Evolutionary conservation across 2,329 filamentous ascomycete species (phyloP).

Genomic region (Chaetothyriales sp.): DNA sequence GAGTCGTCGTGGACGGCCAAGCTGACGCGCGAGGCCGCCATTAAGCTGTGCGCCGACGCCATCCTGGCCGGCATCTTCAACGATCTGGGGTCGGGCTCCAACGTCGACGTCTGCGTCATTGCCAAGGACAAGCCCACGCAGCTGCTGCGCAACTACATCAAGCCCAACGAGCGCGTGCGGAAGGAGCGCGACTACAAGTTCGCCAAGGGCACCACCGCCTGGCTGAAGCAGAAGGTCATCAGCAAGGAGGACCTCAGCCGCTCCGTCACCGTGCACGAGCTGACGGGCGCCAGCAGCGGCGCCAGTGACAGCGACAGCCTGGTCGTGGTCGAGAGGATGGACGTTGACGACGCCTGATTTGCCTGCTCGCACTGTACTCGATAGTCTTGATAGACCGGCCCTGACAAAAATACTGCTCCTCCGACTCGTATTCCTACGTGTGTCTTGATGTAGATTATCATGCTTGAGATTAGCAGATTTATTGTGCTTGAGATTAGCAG

Average conservation of each 20-base stretch:
- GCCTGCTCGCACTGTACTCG: not conserved
- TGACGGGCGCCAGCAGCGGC: slow-evolving; percentile 34
- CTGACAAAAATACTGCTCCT: no score
- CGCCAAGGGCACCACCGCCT: slow-evolving; percentile 79
- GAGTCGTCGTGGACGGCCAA: slow-evolving; percentile 85
- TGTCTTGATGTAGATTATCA: no score
- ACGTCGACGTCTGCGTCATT: slow-evolving; percentile 94
- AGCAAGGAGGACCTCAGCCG: slow-evolving; percentile 86
- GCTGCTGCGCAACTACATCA: slow-evolving; percentile 82
- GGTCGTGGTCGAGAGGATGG: slow-evolving; percentile 49
- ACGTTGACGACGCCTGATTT: slow-evolving; percentile 36
- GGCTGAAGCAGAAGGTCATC: slow-evolving; percentile 92
- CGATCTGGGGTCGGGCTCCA: slow-evolving; percentile 90
- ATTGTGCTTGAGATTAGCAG: no score
- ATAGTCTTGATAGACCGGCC: not conserved
- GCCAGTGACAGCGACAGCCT: slow-evolving; percentile 45
- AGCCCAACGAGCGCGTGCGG: slow-evolving; percentile 75
- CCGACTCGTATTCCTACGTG: not conserved
- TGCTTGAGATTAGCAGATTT: not conserved
- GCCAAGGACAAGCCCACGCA: slow-evolving; percentile 82
- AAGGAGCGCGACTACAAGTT: slow-evolving; percentile 94
- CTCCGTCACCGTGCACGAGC: slow-evolving; percentile 82
- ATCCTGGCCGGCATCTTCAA: slow-evolving; percentile 98
- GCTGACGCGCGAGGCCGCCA: slow-evolving; percentile 64
- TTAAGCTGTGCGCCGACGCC: slow-evolving; percentile 69